phyloP scores from a whole-genome alignment of 352 stramenopile species.

The Sclerospora graminicola region DNA sequence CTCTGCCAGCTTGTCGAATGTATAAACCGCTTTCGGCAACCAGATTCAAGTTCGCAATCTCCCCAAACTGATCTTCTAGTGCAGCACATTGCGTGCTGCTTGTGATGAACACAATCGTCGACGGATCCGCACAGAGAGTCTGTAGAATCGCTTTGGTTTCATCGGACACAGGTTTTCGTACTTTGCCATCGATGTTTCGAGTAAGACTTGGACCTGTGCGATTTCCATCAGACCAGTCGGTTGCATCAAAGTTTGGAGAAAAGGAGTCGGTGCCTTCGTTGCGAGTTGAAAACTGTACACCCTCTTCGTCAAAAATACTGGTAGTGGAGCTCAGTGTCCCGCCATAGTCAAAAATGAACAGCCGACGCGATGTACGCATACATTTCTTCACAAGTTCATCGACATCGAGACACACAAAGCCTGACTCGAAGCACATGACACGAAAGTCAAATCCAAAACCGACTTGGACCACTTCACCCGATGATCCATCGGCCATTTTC shows the following conservation, averaged over 20 bases:
- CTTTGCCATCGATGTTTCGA: constrained; percentile 56
- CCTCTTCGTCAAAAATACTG: constrained; percentile 67
- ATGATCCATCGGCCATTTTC: constrained; percentile 27
- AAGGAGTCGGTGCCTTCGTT: constrained; percentile 3
- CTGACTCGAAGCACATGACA: constrained; percentile 91
- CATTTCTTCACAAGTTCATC: constrained; percentile 83
- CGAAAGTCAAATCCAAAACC: constrained; percentile 95
- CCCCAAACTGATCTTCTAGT: constrained; percentile 45
- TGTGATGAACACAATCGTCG: constrained; percentile 59
- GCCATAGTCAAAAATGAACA: constrained; percentile 98
- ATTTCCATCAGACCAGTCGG: constrained; percentile 3
- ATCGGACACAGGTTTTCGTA: constrained; percentile 49
- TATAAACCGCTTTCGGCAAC: constrained; percentile 66
- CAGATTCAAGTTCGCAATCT: constrained; percentile 42
- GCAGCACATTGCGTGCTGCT: constrained; percentile 50
- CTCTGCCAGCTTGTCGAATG: constrained; percentile 27
- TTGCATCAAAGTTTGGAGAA: constrained; percentile 5
- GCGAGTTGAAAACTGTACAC: constrained; percentile 18
- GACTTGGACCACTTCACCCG: constrained; percentile 72
- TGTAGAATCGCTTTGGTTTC: constrained; percentile 44
- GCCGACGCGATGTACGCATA: constrained; percentile 30
- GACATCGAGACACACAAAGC: constrained; percentile 89
- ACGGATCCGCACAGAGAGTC: constrained; percentile 43
- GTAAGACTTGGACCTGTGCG: constrained; percentile 15
- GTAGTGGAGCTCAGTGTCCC: constrained; percentile 88